Evolutionary conservation across 116 monocot genomes (phyloP).

Genomic region (Zostera marina): DNA sequence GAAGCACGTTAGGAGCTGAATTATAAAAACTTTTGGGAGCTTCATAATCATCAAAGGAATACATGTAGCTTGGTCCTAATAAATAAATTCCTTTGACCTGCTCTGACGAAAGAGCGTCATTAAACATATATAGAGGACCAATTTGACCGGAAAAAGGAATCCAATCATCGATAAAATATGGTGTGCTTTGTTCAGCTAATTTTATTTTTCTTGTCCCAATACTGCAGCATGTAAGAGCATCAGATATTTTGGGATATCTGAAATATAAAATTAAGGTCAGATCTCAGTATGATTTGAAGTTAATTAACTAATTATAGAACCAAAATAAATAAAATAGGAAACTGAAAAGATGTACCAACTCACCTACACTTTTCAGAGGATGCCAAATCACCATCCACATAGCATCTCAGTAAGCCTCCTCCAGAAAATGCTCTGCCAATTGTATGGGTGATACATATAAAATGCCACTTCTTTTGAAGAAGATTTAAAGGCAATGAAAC

Average conservation of each 20-base stretch:
- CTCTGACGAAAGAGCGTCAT: conserved; percentile 70
- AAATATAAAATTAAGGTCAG: conserved; percentile 3
- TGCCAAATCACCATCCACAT: conserved; percentile 65
- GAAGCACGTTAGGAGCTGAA: conserved; percentile 31
- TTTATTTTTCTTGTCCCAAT: conserved; percentile 41
- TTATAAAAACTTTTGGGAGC: conserved; percentile 24
- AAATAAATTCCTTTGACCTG: conserved; percentile 64
- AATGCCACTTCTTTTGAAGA: conserved; percentile 70
- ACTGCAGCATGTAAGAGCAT: conserved; percentile 53
- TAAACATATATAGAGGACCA: conserved; percentile 84
- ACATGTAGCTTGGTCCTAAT: conserved; percentile 97
- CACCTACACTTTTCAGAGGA: conserved; percentile 94
- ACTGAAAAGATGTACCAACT: neutral
- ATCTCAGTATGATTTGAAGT: neutral
- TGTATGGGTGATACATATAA: conserved; percentile 69
- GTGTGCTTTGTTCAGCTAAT: conserved; percentile 28
- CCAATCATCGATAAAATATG: conserved; percentile 22
- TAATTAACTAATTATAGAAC: neutral
- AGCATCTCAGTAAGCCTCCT: conserved; percentile 68
- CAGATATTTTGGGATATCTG: conserved; percentile 80
- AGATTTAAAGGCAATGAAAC: conserved; percentile 47
- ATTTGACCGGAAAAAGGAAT: conserved; percentile 82
- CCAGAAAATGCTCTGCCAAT: conserved; percentile 91
- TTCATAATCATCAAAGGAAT: conserved; percentile 69
- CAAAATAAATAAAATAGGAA: neutral